Percentiles rank a stretch among this genome's conserved stretches.
These are phyloP conservation scores for Globisporangium nunn DNA, from an alignment of 352 stramenopile genomes.

Conservation along the genomic window DNA sequence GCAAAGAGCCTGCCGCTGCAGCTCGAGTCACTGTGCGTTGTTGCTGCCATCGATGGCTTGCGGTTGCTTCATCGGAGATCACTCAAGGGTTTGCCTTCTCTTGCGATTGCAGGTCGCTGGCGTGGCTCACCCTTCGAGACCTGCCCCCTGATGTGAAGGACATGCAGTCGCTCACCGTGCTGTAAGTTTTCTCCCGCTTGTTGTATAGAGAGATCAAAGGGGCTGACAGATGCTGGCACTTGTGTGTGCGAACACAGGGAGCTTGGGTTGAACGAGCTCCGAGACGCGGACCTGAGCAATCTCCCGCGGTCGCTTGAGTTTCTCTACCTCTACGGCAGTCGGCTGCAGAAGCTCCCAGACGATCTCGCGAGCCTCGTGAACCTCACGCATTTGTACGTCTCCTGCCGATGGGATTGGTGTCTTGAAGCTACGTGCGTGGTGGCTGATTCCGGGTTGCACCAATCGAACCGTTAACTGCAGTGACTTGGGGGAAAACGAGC, in stretches of 20 bases:
- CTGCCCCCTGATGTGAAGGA: constrained; percentile 13
- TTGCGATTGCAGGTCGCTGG: constrained; percentile 1
- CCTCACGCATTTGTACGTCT: constrained; percentile 15
- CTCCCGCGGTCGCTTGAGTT: constrained; percentile 22
- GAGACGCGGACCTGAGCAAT: constrained; percentile 11
- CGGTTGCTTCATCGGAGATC: background rate
- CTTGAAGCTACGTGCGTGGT: background rate
- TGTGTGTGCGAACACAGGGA: constrained; percentile 15
- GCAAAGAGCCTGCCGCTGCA: constrained; percentile 15
- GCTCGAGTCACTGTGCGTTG: constrained; percentile 16
- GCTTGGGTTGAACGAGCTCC: constrained; percentile 29
- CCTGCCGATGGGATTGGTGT: background rate
- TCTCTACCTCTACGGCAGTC: constrained; percentile 16
- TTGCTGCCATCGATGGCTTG: background rate
- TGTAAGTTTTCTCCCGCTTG: constrained; percentile 10
- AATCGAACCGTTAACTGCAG: constrained; percentile 1
- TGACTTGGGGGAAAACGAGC: constrained; percentile 10
- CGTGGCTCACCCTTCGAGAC: constrained; percentile 5
- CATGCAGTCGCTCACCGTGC: constrained; percentile 16
- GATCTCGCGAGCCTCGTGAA: constrained; percentile 19
- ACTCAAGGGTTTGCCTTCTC: background rate
- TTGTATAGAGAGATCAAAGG: background rate
- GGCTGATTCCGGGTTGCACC: too few relatives aligned
- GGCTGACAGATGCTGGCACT: background rate
- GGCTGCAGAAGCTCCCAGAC: constrained; percentile 16